A percentile compares a stretch with the other conserved stretches of the same genome.
phyloP scores from a whole-genome alignment of 495 filamentous ascomycete species.

The Neurospora pannonica region DNA sequence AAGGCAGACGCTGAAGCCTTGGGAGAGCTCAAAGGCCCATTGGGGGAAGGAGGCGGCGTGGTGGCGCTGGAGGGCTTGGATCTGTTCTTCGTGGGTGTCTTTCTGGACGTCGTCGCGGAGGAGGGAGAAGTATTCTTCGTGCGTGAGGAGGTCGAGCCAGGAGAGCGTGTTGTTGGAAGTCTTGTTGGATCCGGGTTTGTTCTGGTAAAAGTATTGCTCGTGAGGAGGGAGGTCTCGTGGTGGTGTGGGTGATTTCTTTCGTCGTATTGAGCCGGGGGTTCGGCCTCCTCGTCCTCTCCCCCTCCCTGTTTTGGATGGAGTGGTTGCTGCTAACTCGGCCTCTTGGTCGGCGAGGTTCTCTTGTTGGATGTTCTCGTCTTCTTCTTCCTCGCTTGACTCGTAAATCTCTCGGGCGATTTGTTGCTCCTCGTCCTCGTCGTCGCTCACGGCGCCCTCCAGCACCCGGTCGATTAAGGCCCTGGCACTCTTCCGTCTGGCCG shows the following conservation, averaged over 20 bases:
- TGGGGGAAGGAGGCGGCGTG: conserved; percentile 79
- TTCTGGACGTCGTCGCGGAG: conserved; percentile 35
- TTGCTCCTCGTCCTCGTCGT: conserved; percentile 66
- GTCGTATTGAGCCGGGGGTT: conserved; percentile 17
- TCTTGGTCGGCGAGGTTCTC: conserved; percentile 25
- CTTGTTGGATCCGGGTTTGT: conserved; percentile 66
- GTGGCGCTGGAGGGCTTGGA: conserved; percentile 59
- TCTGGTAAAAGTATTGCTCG: conserved; percentile 90
- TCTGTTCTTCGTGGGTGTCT: conserved; percentile 65
- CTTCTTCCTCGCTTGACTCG: conserved; percentile 42
- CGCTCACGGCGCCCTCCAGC: conserved; percentile 53
- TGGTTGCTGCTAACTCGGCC: conserved; percentile 3
- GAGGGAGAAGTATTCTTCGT: conserved; percentile 81
- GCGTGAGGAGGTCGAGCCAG: conserved; percentile 65
- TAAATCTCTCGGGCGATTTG: conserved; percentile 65
- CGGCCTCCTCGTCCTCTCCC: conserved; percentile 20
- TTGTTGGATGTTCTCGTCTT: conserved; percentile 25
- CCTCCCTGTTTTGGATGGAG: conserved; percentile 20
- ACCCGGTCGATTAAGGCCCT: conserved; percentile 59
- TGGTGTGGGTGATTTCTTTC: conserved; percentile 69
- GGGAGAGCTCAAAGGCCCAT: conserved; percentile 83
- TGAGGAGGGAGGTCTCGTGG: conserved; percentile 71
- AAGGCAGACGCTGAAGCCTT: conserved; percentile 84
- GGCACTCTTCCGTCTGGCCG: conserved; percentile 78
- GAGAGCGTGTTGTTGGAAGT: conserved; percentile 82